Percentiles rank a stretch among this genome's conserved stretches.
Conservation (phyloP, 352 stramenopile species). For the Pythium phragmiticola region DNA sequence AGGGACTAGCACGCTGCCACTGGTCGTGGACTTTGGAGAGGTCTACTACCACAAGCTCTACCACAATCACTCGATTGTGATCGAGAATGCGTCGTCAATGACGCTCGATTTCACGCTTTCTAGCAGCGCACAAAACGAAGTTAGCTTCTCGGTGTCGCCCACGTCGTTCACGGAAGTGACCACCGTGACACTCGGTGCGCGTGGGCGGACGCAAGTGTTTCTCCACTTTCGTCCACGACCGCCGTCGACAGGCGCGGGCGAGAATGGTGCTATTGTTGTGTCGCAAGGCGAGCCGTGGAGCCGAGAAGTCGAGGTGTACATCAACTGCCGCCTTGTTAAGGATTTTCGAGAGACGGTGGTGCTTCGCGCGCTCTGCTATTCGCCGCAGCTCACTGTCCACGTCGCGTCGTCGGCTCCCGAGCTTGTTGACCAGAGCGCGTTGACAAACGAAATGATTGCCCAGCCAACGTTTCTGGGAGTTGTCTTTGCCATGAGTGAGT, state of each 20-base stretch:
- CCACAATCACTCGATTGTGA: conserved; percentile 88
- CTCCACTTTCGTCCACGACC: conserved; percentile 83
- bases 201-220: conserved; percentile 80
- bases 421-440: conserved; percentile 26
- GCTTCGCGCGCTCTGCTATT: conserved; percentile 73
- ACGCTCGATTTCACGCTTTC: conserved; percentile 86
- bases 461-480: conserved; percentile 80
- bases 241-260: conserved; percentile 27
- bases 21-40: conserved; percentile 83
- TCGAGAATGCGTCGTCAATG: conserved; percentile 85
- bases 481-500: conserved; percentile 78
- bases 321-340: conserved; percentile 87
- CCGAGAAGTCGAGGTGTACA: conserved; percentile 86
- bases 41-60: conserved; percentile 90
- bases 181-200: conserved; percentile 67
- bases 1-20: background rate
- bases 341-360: conserved; percentile 86
- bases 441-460: conserved; percentile 26
- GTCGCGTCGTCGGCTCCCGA: conserved; percentile 52
- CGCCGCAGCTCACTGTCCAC: conserved; percentile 72
- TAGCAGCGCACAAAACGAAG: conserved; percentile 78
- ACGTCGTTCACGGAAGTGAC: conserved; percentile 85
- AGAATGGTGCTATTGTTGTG: background rate
- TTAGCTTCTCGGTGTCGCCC: conserved; percentile 80
- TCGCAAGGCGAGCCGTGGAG: conserved; percentile 50